Percentiles rank a stretch among this genome's conserved stretches.
Conservation (phyloP, 2,329 filamentous ascomycete species). For the Ophiobolus disseminans region DNA sequence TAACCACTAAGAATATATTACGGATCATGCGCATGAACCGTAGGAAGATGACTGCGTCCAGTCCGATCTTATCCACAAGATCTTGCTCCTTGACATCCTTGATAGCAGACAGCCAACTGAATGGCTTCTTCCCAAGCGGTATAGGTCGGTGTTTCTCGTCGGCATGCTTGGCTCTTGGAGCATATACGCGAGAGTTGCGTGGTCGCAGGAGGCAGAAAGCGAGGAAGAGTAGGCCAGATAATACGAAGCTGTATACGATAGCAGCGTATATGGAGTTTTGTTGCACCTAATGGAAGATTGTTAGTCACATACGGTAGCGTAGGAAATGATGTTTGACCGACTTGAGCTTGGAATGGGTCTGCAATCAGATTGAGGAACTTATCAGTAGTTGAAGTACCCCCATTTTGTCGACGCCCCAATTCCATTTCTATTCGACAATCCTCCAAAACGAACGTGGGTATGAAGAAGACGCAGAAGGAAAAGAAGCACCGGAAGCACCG, state of each 20-base stretch:
- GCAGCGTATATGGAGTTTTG: constrained; percentile 77
- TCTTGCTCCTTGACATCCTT: constrained; percentile 77
- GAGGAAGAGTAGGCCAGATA: constrained; percentile 76
- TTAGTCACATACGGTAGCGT: constrained; percentile 1
- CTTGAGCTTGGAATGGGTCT: constrained; percentile 49
- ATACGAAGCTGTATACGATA: constrained; percentile 77
- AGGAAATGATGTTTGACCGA: constrained; percentile 9
- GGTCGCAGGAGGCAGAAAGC: constrained; percentile 89
- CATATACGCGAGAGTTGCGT: constrained; percentile 89
- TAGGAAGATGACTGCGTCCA: constrained; percentile 90
- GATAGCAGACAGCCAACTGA: constrained; percentile 83
- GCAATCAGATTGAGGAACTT: constrained; percentile 51
- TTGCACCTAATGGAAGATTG: constrained; percentile 55
- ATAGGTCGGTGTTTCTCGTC: constrained; percentile 90
- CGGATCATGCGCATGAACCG: constrained; percentile 88
- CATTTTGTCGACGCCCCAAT: constrained; percentile 16
- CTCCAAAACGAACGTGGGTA: background rate
- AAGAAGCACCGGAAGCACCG: background rate
- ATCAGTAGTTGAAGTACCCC: constrained; percentile 33
- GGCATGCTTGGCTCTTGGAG: constrained; percentile 90
- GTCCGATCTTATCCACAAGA: constrained; percentile 80
- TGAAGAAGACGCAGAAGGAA: background rate
- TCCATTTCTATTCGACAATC: constrained; percentile 10
- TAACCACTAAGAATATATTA: constrained; percentile 82
- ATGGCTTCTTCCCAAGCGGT: constrained; percentile 80